Evolutionary conservation across 2,329 filamentous ascomycete genomes (phyloP).

Genomic region (Aspergillus brunneoviolaceus): DNA sequence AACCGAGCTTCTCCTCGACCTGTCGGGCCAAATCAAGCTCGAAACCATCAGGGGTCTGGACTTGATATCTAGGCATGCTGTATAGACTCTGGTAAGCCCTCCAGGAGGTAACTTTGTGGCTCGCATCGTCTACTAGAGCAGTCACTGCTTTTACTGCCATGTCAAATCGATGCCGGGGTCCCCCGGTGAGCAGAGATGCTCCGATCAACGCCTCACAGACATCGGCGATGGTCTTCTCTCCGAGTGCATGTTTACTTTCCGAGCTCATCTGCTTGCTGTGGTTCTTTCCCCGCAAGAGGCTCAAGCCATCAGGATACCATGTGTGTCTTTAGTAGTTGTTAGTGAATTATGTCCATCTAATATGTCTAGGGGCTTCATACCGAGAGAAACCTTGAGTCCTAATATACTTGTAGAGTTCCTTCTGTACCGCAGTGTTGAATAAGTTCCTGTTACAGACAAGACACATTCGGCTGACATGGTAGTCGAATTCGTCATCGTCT

Average conservation of each 20-base stretch:
- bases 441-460: slow-evolving; percentile 91
- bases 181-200: slow-evolving; percentile 66
- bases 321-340: slow-evolving; percentile 52
- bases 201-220: slow-evolving; percentile 94
- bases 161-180: slow-evolving; percentile 53
- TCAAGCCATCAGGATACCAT: slow-evolving; percentile 85
- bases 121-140: slow-evolving; percentile 63
- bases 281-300: slow-evolving; percentile 70
- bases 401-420: slow-evolving; percentile 70
- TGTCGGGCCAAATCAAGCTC: slow-evolving; percentile 68
- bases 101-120: slow-evolving; percentile 70
- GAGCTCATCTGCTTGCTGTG: slow-evolving; percentile 48
- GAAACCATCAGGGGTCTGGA: slow-evolving; percentile 58
- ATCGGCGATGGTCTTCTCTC: slow-evolving; percentile 89
- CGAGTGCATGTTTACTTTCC: slow-evolving; percentile 62
- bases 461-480: slow-evolving; percentile 86
- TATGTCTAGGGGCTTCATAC: slow-evolving; percentile 32
- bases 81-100: slow-evolving; percentile 72
- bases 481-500: slow-evolving; percentile 77
- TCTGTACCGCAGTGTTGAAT: slow-evolving; percentile 69
- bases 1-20: slow-evolving; percentile 60
- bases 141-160: slow-evolving; percentile 60
- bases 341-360: neutral
- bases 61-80: slow-evolving; percentile 69
- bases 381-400: slow-evolving; percentile 80